Evolutionary conservation across 768 basidiomycete species (phyloP).

Genomic region (Lanmaoa rubissima): DNA sequence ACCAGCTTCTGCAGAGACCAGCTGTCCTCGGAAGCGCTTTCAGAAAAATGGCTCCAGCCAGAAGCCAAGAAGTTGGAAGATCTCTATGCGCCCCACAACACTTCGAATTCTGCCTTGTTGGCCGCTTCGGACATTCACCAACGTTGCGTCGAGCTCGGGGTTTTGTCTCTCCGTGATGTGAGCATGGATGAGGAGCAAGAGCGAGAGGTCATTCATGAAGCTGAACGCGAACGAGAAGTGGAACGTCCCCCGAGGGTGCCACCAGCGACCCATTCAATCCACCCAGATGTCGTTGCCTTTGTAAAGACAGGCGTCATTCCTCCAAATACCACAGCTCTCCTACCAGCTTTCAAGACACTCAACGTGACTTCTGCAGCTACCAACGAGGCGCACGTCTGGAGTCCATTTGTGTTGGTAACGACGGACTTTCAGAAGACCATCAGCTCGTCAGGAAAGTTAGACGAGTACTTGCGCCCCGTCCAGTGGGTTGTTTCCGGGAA

Average conservation of each 20-base stretch:
- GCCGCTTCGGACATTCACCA: conserved; percentile 8
- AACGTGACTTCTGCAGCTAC: not conserved
- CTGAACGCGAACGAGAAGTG: conserved; percentile 40
- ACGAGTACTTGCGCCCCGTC: conserved; percentile 29
- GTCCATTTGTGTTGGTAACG: conserved; percentile 14
- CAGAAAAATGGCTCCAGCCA: conserved; percentile 37
- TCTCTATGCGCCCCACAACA: conserved; percentile 26
- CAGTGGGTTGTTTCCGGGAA: conserved; percentile 26
- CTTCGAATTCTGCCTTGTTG: not conserved
- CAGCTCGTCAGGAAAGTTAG: not conserved
- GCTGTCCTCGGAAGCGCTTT: not conserved
- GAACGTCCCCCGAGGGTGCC: conserved; percentile 34
- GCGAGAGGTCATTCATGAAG: conserved; percentile 45
- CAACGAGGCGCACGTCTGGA: conserved; percentile 25
- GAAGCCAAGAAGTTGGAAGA: conserved; percentile 39
- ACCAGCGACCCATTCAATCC: conserved; percentile 23
- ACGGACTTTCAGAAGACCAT: conserved; percentile 17
- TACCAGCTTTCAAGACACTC: conserved; percentile 13
- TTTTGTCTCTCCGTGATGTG: conserved; percentile 13
- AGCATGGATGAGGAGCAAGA: conserved; percentile 50
- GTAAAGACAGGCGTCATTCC: conserved; percentile 31
- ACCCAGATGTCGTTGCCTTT: conserved; percentile 21
- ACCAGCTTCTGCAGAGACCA: conserved; percentile 1
- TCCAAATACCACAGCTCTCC: conserved; percentile 19
- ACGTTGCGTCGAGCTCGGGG: conserved; percentile 18